Percentiles rank a stretch among this genome's conserved stretches.
Evolutionary conservation across 2,329 filamentous ascomycete species (phyloP).

Genomic region (Paramyrothecium roridum): DNA sequence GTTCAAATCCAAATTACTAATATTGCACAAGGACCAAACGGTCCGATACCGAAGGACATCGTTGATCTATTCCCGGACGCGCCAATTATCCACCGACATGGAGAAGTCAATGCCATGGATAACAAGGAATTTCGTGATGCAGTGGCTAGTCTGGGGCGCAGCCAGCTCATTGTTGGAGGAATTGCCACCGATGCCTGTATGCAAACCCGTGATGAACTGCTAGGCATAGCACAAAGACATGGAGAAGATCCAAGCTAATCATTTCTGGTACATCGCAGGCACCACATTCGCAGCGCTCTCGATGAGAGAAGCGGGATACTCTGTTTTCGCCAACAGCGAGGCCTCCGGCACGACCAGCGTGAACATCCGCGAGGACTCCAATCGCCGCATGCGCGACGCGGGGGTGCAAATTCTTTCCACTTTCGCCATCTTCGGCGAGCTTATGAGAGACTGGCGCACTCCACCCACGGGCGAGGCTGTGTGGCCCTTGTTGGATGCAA

Average conservation of each 20-base stretch:
- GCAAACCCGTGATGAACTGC: background rate
- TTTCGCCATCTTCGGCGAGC: constrained; percentile 49
- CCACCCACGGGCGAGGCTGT: constrained; percentile 35
- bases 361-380: constrained; percentile 49
- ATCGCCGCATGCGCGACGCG: constrained; percentile 53
- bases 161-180: constrained; percentile 58
- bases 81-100: constrained; percentile 53
- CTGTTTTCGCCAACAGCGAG: constrained; percentile 59
- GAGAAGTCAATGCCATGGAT: constrained; percentile 63
- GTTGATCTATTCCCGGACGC: constrained; percentile 53
- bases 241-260: background rate
- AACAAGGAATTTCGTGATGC: constrained; percentile 56
- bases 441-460: constrained; percentile 56
- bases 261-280: constrained; percentile 5
- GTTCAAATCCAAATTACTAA: background rate
- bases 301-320: constrained; percentile 55
- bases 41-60: constrained; percentile 57
- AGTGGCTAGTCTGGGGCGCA: constrained; percentile 31
- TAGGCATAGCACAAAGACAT: too few species aligned
- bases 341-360: constrained; percentile 52
- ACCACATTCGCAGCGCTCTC: constrained; percentile 59
- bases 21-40: constrained; percentile 48
- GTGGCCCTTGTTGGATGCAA: constrained; percentile 50
- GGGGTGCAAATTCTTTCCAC: constrained; percentile 50
- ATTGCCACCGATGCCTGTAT: constrained; percentile 58